A percentile compares a stretch with the other conserved stretches of the same genome.
Conservation (phyloP, 257 asterid species). For the Nicotiana tabacum region DNA sequence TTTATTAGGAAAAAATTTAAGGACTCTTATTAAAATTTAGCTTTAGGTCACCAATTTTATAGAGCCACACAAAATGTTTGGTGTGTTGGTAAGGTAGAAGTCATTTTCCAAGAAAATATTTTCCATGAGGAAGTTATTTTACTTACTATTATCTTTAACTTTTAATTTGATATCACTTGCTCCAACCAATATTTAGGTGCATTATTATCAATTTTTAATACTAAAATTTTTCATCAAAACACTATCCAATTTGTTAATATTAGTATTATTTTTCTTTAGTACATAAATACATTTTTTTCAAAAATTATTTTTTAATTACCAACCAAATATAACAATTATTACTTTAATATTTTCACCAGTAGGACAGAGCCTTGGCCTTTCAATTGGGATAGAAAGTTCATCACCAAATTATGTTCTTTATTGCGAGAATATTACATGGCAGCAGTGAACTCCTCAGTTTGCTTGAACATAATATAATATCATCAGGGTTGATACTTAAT, state of each 20-base stretch:
- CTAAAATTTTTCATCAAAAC: neutral
- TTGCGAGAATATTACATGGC: neutral
- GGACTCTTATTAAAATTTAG: neutral
- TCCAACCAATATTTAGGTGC: no score
- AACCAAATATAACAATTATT: neutral
- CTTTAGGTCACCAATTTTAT: neutral
- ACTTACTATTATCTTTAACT: neutral
- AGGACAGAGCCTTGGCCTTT: neutral
- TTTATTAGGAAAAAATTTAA: no score
- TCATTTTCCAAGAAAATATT: neutral
- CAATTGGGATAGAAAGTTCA: neutral
- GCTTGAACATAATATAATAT: neutral
- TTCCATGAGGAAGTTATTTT: neutral
- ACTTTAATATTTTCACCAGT: neutral
- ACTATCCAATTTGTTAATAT: neutral
- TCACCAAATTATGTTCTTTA: neutral
- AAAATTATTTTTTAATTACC: neutral
- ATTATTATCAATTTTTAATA: neutral
- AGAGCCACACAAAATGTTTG: neutral
- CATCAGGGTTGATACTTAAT: neutral
- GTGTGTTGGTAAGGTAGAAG: no score
- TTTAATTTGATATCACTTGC: neutral
- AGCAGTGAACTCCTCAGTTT: neutral
- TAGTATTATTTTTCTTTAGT: neutral
- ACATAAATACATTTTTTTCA: neutral